Evolutionary conservation across 1,139 yeast genomes (phyloP), one percentile per base, ranked within the genome.

Genomic region (Pichia sp.): DNA sequence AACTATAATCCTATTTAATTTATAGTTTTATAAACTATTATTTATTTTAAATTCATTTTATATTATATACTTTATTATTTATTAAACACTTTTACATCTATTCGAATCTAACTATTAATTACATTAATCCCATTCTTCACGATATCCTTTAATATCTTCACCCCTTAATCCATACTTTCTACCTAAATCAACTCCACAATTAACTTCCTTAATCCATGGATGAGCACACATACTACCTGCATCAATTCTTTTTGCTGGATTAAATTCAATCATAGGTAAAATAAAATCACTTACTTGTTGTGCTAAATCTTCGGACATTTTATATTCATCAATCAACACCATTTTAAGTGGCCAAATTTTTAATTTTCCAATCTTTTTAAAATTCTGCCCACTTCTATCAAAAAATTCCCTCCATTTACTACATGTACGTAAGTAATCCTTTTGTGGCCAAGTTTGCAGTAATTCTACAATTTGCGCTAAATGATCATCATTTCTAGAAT

Each of bases 281-380:
- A 83, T 63, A 53, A 83, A 82, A 49, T 71, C 76, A 18, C 82
- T 60, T 48, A 82, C 70, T 50, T 78, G 76, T 46, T 65, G 87
- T 23, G 83, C 77, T 16, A 89, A 73, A 53, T 86, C 95, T 54
- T 88, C 96, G 51, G 85, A 96, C 47, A 93, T 81, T 56, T 83
- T 84, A 53, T 75, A 82, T 45, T 80, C 81, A 56, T 85, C 82
- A 76, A 87, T 73, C 40, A 91, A 62, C 9, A 82, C 88, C 47
- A 74, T 76, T 44, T 68, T 64, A 49, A 82, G 63, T 1, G 79
- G 72, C 91, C 89, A 81, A 46, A 69, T 75, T 56, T 79, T 79
- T 51, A 82, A 63, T 49, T 71, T 72, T 15, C 75, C 64, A 31
- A 82, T 81, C 52, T 76, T 76, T 50, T 73, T 71, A 48, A 82